phyloP scores from a whole-genome alignment of 352 stramenopile species.

The Thalassiosira mediterranea region DNA sequence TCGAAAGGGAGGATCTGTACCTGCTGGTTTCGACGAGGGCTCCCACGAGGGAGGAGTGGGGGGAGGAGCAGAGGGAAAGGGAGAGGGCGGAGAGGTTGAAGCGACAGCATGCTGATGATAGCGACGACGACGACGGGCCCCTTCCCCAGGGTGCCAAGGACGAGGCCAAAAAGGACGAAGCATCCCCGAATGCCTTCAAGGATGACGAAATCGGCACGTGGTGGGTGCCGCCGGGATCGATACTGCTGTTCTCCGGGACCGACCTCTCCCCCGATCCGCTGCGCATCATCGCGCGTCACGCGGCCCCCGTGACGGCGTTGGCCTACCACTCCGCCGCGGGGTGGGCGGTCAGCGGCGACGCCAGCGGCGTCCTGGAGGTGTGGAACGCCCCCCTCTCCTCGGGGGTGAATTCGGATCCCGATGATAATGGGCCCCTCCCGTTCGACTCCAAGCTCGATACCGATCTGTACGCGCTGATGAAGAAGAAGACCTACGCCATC shows the following conservation, averaged over 20 bases:
- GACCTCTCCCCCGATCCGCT: conserved; percentile 60
- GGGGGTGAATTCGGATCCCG: not conserved
- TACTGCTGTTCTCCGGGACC: conserved; percentile 90
- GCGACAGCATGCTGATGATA: conserved; percentile 15
- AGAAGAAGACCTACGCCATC: conserved; percentile 92
- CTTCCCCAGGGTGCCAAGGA: conserved; percentile 9
- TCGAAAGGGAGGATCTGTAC: conserved; percentile 50
- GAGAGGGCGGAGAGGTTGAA: conserved; percentile 16
- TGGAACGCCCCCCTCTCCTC: conserved; percentile 80
- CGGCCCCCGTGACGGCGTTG: conserved; percentile 89
- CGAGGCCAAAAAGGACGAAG: conserved; percentile 25
- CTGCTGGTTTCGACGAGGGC: conserved; percentile 48
- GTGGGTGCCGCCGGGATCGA: conserved; percentile 74
- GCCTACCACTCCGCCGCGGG: conserved; percentile 88
- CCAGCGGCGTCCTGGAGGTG: conserved; percentile 92
- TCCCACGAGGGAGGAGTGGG: conserved; percentile 47
- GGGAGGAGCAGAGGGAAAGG: conserved; percentile 23
- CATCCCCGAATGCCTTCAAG: conserved; percentile 4
- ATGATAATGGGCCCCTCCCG: conserved; percentile 4
- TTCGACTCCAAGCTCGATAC: conserved; percentile 96
- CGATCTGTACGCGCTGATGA: conserved; percentile 94
- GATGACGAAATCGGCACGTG: conserved; percentile 71
- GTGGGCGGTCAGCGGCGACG: conserved; percentile 91
- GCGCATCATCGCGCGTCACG: conserved; percentile 88
- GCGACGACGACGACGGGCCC: conserved; percentile 38